Evolutionary conservation across 129 eudicot species (phyloP), one percentile per base, ranked within the genome.

Genomic region (Escallonia herrerae): DNA sequence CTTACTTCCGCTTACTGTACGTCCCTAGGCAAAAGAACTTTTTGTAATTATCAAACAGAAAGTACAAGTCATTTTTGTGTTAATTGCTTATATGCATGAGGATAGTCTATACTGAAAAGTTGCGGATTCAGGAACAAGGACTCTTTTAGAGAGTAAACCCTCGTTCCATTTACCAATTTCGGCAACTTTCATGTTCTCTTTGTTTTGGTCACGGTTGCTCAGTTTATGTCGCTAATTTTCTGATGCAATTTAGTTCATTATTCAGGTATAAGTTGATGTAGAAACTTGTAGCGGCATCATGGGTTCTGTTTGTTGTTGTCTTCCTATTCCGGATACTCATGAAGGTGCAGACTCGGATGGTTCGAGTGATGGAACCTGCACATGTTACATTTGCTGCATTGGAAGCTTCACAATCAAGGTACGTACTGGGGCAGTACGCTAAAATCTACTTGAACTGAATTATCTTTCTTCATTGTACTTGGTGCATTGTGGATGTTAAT

Each of bases 261-360:
- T 15, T 14, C 14, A 63, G 63, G 47, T 42, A 6, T 51, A 3
- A 41, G 5, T 33, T 71, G 51, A 15, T 15, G 14, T 60, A 43
- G 33, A 13, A 38, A 11, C 10, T 46, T 54, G 54, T 46, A 10
- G 57, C 47, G 61, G 60, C 63, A 57, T 64, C 10, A 79, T 74
- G 83, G 79, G 83, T 55, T 49, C 52, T 61, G 7, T 69, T 38
- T 69, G 73, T 74, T 42, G 79, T 60, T 79, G 83, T 66, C 69
- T 73, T 63, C 51, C 40, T 63, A 74, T 52, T 44, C 65, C 8
- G 3, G 72, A 59, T 40, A 70, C 0, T 8, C 52, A 63, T 33
- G 74, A 62, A 37, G 14, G 14, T 64, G 51, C 13, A 15, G 56
- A 46, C 37, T 46, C 22, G 38, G 54, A 22, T 51, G 14, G 12